phyloP scores from a whole-genome alignment of 2,329 filamentous ascomycete species.

The Colletotrichum neosansevieriae region DNA sequence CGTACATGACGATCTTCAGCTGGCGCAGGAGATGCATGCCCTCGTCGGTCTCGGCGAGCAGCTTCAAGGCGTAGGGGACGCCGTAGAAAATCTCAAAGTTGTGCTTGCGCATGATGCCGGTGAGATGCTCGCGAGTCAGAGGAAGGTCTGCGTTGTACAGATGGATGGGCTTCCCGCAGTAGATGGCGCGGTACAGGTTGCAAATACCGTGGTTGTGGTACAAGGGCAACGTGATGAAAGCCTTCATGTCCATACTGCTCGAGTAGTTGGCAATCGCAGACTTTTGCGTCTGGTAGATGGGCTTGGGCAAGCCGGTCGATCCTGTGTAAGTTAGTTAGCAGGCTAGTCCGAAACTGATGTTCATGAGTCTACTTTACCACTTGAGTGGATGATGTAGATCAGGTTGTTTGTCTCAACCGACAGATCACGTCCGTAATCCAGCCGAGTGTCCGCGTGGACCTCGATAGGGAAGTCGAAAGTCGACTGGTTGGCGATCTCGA shows the following conservation, averaged over 20 bases:
- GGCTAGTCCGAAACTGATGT: conserved; percentile 37
- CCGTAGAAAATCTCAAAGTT: conserved; percentile 67
- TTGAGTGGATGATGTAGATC: conserved; percentile 52
- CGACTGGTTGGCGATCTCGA: conserved; percentile 45
- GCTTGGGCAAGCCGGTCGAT: conserved; percentile 72
- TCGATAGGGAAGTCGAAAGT: conserved; percentile 49
- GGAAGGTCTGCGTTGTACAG: conserved; percentile 68
- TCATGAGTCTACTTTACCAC: conserved; percentile 41
- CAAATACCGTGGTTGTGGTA: conserved; percentile 71
- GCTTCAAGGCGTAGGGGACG: conserved; percentile 74
- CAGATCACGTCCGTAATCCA: conserved; percentile 49
- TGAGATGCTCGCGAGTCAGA: conserved; percentile 62
- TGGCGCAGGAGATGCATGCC: conserved; percentile 61
- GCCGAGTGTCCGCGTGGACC: conserved; percentile 46
- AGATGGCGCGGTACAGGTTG: conserved; percentile 65
- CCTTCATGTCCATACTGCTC: conserved; percentile 53
- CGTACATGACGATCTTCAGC: conserved; percentile 67
- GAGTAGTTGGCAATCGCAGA: conserved; percentile 62
- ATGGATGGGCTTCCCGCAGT: conserved; percentile 61
- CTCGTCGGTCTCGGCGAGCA: conserved; percentile 68
- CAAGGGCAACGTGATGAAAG: conserved; percentile 67
- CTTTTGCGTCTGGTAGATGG: conserved; percentile 69
- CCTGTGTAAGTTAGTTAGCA: conserved; percentile 49
- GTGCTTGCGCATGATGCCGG: conserved; percentile 56
- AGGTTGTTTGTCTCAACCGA: conserved; percentile 43